These are phyloP conservation scores for Begonia fuchsioides DNA, from an alignment of 306 rosid genomes.

Conservation along the genomic window DNA sequence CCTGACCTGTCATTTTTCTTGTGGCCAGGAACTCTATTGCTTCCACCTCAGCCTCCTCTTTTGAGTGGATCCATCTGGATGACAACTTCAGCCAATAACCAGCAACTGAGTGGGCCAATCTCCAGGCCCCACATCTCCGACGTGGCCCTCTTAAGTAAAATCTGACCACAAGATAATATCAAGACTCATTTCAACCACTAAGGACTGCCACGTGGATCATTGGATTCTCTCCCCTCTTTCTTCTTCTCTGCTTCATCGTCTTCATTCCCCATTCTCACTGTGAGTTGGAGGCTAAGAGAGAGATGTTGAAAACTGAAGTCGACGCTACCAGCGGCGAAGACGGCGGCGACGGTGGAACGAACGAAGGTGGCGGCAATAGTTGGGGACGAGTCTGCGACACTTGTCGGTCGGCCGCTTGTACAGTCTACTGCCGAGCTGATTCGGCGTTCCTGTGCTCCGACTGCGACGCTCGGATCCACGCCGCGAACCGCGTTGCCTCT, in stretches of 20 bases:
- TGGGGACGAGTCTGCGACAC: slow-evolving; percentile 62
- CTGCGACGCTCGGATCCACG: slow-evolving; percentile 54
- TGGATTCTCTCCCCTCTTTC: slow-evolving; percentile 29
- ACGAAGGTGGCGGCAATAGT: not conserved
- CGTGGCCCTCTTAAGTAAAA: slow-evolving; percentile 15
- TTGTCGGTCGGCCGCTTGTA: slow-evolving; percentile 39
- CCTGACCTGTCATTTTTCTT: no score
- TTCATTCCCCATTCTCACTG: not conserved
- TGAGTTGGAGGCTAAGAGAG: not conserved
- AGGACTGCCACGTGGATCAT: slow-evolving; percentile 35
- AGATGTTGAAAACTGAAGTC: slow-evolving; percentile 30
- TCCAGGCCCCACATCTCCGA: slow-evolving; percentile 3
- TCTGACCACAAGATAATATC: slow-evolving; percentile 56
- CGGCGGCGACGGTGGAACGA: not conserved
- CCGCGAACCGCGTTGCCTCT: slow-evolving; percentile 30
- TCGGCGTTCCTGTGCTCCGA: slow-evolving; percentile 37
- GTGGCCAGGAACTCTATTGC: no score
- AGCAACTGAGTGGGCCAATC: slow-evolving; percentile 13
- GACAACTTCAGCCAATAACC: not conserved
- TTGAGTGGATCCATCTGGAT: slow-evolving; percentile 6
- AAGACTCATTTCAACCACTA: slow-evolving; percentile 32
- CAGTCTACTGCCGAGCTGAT: slow-evolving; percentile 56
- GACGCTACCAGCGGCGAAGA: not conserved
- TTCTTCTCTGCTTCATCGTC: not conserved
- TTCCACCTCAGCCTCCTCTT: no score